phyloP scores from a whole-genome alignment of 192 early-diverging fungal species.

The Linnemannia zychae region DNA sequence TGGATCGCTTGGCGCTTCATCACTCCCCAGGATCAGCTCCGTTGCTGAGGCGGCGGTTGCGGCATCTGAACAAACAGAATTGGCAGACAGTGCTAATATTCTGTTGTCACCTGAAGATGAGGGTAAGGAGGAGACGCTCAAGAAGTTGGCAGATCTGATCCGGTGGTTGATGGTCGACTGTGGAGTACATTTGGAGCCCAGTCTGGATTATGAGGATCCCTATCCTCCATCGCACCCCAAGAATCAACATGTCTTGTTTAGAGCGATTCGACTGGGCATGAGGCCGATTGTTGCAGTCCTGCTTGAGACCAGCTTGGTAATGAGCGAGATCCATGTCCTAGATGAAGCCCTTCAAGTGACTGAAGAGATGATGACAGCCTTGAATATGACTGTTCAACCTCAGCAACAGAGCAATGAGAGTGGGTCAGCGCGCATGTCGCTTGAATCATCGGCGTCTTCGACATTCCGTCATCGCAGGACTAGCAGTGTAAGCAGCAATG shows the following conservation, averaged over 20 bases:
- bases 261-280: constrained; percentile 52
- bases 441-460: constrained; percentile 25
- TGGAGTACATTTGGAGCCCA: constrained; percentile 30
- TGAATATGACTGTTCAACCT: constrained; percentile 27
- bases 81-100: constrained; percentile 15
- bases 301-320: constrained; percentile 41
- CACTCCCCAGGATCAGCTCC: constrained; percentile 23
- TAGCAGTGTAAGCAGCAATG: constrained; percentile 45
- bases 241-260: constrained; percentile 49
- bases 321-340: constrained; percentile 42
- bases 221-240: constrained; percentile 46
- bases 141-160: constrained; percentile 46
- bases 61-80: not conserved
- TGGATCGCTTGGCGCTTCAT: constrained; percentile 22
- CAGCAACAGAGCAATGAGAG: constrained; percentile 4
- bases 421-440: constrained; percentile 13
- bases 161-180: constrained; percentile 52
- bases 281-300: constrained; percentile 46
- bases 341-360: constrained; percentile 53
- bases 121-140: constrained; percentile 47
- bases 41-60: constrained; percentile 23
- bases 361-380: constrained; percentile 30
- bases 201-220: constrained; percentile 35
- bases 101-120: constrained; percentile 46
- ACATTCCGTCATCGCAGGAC: constrained; percentile 25